These are phyloP conservation scores for Backusella tuberculispora DNA, from an alignment of 192 early-diverging fungal genomes.

Conservation along the genomic window DNA sequence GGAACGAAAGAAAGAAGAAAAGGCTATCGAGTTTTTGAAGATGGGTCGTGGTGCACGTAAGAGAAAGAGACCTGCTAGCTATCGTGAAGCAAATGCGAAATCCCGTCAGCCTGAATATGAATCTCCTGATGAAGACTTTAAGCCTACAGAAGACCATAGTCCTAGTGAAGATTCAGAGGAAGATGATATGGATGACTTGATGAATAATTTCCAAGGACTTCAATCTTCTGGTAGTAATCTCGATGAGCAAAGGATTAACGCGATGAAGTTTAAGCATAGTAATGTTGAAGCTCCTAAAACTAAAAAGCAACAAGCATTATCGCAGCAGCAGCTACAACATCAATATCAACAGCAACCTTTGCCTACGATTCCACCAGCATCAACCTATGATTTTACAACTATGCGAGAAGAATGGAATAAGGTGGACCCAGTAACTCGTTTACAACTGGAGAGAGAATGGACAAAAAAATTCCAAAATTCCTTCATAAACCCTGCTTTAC, in stretches of 20 bases:
- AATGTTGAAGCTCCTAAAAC: too few species aligned
- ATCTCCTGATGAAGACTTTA: neutral
- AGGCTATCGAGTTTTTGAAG: neutral
- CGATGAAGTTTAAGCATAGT: too few species aligned
- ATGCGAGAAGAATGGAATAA: too few species aligned
- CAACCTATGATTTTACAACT: too few species aligned
- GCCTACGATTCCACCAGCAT: too few species aligned
- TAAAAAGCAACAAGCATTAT: too few species aligned
- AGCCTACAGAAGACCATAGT: neutral
- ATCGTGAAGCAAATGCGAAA: neutral
- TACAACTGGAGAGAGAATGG: neutral
- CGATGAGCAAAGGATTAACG: too few species aligned
- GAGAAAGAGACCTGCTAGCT: conserved; percentile 14
- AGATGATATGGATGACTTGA: neutral
- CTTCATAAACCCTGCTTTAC: neutral
- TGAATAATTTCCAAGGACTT: neutral
- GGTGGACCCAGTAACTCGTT: neutral
- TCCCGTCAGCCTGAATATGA: neutral
- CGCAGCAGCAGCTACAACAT: too few species aligned
- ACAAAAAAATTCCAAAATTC: neutral
- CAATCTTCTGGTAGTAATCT: too few species aligned
- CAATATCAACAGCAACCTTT: too few species aligned
- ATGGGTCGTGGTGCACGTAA: conserved; percentile 36
- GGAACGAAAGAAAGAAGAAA: neutral
- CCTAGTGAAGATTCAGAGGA: neutral